Evolutionary conservation across 2,329 filamentous ascomycete species (phyloP).

Genomic region (Aphanoascus verrucosus): DNA sequence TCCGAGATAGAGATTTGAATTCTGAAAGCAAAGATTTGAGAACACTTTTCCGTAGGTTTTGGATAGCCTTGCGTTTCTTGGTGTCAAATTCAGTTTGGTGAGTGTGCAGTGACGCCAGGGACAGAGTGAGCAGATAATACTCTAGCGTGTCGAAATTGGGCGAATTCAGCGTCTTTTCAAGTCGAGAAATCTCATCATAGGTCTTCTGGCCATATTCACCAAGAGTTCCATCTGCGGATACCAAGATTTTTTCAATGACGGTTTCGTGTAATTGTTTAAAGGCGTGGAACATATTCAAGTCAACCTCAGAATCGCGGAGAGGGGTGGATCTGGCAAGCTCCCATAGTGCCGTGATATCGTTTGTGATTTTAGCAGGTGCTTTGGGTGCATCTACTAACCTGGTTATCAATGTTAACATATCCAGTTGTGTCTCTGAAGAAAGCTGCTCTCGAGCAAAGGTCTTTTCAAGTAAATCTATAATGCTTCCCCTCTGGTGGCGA

Average conservation of each 20-base stretch:
- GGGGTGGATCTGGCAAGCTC: conserved; percentile 27
- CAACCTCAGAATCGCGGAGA: conserved; percentile 24
- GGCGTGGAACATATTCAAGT: conserved; percentile 20
- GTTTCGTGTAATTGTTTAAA: conserved; percentile 30
- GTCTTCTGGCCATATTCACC: conserved; percentile 28
- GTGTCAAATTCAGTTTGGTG: conserved; percentile 25
- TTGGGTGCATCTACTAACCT: conserved; percentile 33
- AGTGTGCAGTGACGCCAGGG: conserved; percentile 27
- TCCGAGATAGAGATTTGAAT: conserved; percentile 28
- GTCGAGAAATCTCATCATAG: conserved; percentile 24
- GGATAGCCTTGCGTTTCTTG: conserved; percentile 24
- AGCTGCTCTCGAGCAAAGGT: conserved; percentile 23
- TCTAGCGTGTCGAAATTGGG: conserved; percentile 28
- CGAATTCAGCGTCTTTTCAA: conserved; percentile 24
- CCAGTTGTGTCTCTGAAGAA: conserved; percentile 22
- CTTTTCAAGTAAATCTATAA: conserved; percentile 29
- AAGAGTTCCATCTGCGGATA: conserved; percentile 27
- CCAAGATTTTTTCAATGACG: conserved; percentile 28
- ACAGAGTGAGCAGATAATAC: conserved; percentile 28
- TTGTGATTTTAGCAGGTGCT: conserved; percentile 28
- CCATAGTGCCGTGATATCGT: conserved; percentile 30
- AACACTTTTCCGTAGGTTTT: conserved; percentile 25
- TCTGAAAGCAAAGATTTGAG: conserved; percentile 28
- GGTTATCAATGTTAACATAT: conserved; percentile 31
- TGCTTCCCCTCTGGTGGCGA: conserved; percentile 27